Percentiles rank a stretch among this genome's conserved stretches.
Evolutionary conservation across 257 asterid species (phyloP).

Genomic region (Solanum microdontum): DNA sequence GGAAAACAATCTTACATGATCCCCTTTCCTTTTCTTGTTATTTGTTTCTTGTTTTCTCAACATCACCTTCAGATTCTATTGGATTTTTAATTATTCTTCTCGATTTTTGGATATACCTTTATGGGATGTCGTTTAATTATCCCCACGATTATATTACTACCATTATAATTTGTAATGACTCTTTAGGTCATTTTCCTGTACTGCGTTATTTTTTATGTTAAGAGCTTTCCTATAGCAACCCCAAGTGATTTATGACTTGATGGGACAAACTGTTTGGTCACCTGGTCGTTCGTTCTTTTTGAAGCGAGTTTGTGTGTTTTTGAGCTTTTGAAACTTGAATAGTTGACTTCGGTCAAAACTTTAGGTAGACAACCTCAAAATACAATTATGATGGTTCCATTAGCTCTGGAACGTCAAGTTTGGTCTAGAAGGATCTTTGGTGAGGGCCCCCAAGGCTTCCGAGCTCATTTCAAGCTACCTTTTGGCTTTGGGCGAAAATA

Average conservation of each 20-base stretch:
- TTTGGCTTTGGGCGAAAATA: neutral
- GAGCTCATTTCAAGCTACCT: neutral
- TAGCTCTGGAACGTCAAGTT: neutral
- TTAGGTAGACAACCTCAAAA: neutral
- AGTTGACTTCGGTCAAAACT: neutral
- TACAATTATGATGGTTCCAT: neutral
- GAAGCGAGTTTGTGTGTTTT: neutral
- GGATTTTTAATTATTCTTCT: neutral
- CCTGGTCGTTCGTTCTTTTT: neutral
- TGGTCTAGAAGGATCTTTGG: neutral
- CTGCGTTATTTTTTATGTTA: too few relatives aligned
- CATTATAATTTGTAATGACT: neutral
- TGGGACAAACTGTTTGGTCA: too few relatives aligned
- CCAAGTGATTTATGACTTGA: neutral
- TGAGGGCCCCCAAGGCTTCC: too few relatives aligned
- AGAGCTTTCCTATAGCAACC: neutral
- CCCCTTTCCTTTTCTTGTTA: neutral
- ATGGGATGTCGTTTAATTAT: neutral
- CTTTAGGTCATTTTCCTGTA: neutral
- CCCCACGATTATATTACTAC: neutral
- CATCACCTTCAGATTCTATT: neutral
- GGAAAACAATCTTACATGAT: neutral
- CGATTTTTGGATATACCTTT: neutral
- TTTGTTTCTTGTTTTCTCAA: neutral
- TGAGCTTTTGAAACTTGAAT: neutral